Base-by-base conservation (phyloP, 1,284 basidiomycete genomes). In the Ganoderma multipileum region DNA sequence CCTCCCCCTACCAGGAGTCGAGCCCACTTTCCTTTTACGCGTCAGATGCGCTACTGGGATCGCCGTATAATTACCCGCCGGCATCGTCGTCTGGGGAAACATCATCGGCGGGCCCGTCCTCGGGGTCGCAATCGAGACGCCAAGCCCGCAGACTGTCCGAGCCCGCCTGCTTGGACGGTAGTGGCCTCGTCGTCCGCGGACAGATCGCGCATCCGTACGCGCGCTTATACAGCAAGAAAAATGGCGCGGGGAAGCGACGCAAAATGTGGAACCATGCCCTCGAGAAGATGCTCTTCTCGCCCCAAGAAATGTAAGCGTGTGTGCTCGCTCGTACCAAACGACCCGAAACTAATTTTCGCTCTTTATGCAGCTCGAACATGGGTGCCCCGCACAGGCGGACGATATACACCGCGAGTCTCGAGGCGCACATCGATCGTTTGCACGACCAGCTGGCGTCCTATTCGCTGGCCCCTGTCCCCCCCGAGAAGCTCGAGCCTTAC, bases 231-330 rank as follows among this genome's bases (percentile, higher is more conserved):
- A 87, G 86, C 14, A 90, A 89, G 75, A 88, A 88, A 70, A 85
- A 89, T 57, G 85, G 85, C 61, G 83, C 85, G 3, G 70, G 72
- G 2, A 90, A 92, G 76, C 86, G 89, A 3, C 84, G 91, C 23
- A 90, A 88, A 74, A 89, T 90, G 28, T 93, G 91, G 91, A 90
- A 89, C 62, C 91, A 92, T 71, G 86, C 87, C 1, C 84, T 92
- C 67, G 91, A 93, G 78, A 92, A 92, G 75, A 82, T 82, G 18
- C 80, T 93, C 30, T 93, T 93, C 78, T 84, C 81, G 2, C 84
- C 89, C 0, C 85, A 87, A 63, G 91, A 93, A 77, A 77, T 93
- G 90, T 90, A 73, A 63, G 84, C 81, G 28, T 20, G 33, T 23
- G 54, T 39, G 33, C 33, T 18, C 52, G 41, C 36, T 28, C 23